These are phyloP conservation scores for Puccinia triticina DNA, from an alignment of 1,284 basidiomycete species.

Conservation along the genomic window DNA sequence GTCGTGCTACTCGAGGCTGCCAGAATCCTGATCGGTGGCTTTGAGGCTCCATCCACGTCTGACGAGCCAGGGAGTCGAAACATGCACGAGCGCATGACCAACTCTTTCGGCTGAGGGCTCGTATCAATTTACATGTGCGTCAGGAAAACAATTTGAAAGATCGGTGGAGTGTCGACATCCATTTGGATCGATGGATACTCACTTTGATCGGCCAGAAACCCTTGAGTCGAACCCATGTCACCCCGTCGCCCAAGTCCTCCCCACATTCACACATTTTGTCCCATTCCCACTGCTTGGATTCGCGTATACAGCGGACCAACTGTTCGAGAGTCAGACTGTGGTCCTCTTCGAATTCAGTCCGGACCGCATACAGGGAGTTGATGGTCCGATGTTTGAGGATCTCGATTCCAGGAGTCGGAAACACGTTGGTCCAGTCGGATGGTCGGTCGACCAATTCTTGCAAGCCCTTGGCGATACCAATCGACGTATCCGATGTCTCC, in stretches of 20 bases:
- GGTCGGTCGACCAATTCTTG: constrained; percentile 22
- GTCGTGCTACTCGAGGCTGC: constrained; percentile 27
- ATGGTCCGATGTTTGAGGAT: constrained; percentile 23
- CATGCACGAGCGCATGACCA: constrained; percentile 20
- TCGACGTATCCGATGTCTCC: not conserved
- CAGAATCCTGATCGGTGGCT: constrained; percentile 18
- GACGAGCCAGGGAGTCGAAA: constrained; percentile 21
- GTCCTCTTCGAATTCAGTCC: constrained; percentile 18
- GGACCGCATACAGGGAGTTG: constrained; percentile 24
- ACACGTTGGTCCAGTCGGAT: constrained; percentile 18
- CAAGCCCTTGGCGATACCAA: constrained; percentile 7
- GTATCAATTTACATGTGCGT: not conserved
- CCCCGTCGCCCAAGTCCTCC: constrained; percentile 25
- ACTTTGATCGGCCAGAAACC: constrained; percentile 48
- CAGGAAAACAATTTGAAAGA: not conserved
- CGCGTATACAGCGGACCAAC: constrained; percentile 7
- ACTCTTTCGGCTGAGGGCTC: constrained; percentile 26
- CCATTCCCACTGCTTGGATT: constrained; percentile 46
- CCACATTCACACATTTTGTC: constrained; percentile 42
- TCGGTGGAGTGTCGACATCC: not conserved
- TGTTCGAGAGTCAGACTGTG: constrained; percentile 14
- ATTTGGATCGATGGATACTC: not conserved
- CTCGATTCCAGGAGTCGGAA: constrained; percentile 19
- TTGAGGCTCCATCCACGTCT: not conserved
- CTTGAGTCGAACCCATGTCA: constrained; percentile 37